Percentiles rank a stretch among this genome's conserved stretches.
Conservation (phyloP, 352 stramenopile genomes). For the Hyaloperonospora arabidopsidis region DNA sequence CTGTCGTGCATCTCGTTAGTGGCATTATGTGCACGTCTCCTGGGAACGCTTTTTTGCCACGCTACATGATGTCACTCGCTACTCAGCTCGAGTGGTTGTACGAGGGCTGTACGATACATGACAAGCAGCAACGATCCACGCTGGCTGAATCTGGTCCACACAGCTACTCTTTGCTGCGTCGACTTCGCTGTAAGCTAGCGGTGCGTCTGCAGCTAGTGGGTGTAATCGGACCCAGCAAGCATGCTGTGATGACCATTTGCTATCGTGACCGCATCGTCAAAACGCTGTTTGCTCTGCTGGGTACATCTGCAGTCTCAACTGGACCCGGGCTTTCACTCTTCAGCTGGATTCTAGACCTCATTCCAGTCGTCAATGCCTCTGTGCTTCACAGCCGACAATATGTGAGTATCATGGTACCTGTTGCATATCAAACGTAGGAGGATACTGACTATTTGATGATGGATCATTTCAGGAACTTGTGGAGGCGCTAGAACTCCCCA, state of each 20-base stretch:
- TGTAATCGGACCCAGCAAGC: conserved; percentile 65
- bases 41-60: conserved; percentile 62
- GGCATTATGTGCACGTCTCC: conserved; percentile 67
- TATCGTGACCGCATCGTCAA: conserved; percentile 83
- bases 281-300: conserved; percentile 67
- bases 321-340: conserved; percentile 69
- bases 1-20: conserved; percentile 59
- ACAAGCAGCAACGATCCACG: conserved; percentile 23
- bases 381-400: conserved; percentile 70
- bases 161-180: conserved; percentile 36
- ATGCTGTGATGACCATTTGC: conserved; percentile 69
- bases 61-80: conserved; percentile 85
- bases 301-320: conserved; percentile 52
- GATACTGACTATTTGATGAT: conserved; percentile 6
- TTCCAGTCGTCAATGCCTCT: conserved; percentile 65
- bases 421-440: conserved; percentile 1
- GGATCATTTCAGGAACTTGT: conserved; percentile 52
- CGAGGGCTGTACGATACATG: conserved; percentile 48
- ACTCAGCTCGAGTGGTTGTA: conserved; percentile 67
- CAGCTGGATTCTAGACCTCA: conserved; percentile 82
- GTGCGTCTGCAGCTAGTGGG: conserved; percentile 71
- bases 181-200: conserved; percentile 63
- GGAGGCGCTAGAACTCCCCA: conserved; percentile 46
- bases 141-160: conserved; percentile 8
- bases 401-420: conserved; percentile 32